Conservation (phyloP, 2,329 filamentous ascomycete genomes). For the Lasiodiplodia sp. region DNA sequence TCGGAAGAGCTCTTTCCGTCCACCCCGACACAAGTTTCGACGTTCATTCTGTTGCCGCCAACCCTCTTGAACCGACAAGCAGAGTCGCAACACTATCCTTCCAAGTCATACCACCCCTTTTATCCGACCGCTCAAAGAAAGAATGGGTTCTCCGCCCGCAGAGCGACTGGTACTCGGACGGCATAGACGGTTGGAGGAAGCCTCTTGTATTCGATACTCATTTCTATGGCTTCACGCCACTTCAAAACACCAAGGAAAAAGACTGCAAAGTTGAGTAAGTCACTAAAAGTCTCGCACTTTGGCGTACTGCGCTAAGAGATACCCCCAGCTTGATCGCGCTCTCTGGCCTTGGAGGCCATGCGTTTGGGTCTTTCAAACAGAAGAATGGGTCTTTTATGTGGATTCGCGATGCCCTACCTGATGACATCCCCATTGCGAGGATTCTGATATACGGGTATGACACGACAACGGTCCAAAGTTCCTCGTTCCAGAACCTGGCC, state of each 20-base stretch:
- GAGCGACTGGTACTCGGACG: not conserved
- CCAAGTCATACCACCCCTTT: not conserved
- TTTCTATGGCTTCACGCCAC: conserved; percentile 25
- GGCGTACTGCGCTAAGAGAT: not conserved
- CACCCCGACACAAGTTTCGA: no score
- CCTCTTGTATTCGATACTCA: conserved; percentile 29
- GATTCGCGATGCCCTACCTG: conserved; percentile 39
- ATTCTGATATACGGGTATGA: conserved; percentile 42
- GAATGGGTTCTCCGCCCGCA: not conserved
- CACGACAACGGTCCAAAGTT: not conserved
- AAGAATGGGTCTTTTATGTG: conserved; percentile 38
- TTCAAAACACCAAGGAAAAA: not conserved
- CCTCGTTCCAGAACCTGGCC: not conserved
- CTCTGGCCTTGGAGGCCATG: conserved; percentile 39
- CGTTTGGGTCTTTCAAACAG: conserved; percentile 34
- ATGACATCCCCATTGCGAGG: conserved; percentile 35
- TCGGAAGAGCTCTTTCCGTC: no score
- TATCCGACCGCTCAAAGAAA: not conserved
- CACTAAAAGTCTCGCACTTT: no score
- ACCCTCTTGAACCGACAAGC: not conserved
- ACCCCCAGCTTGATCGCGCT: conserved; percentile 30
- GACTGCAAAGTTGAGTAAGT: not conserved
- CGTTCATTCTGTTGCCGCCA: no score
- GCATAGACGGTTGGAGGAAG: not conserved
- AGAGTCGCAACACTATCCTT: not conserved